Evolutionary conservation across 1,284 basidiomycete genomes (phyloP).

Genomic region (Hemileia vastatrix): DNA sequence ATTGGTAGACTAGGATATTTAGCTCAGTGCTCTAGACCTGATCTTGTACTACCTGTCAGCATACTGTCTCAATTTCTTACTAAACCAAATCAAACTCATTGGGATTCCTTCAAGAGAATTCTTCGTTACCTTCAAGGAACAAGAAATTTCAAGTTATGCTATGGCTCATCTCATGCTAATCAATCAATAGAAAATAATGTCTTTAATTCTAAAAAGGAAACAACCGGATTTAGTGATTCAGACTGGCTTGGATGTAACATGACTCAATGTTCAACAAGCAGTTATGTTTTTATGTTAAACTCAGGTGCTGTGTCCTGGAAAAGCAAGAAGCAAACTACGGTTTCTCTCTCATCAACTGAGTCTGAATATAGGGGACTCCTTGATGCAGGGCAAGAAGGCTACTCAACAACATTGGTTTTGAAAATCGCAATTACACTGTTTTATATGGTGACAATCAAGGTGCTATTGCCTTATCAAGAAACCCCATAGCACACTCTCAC

Average conservation of each 20-base stretch:
- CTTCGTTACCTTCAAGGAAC: not conserved
- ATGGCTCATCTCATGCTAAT: not conserved
- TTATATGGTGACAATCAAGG: not conserved
- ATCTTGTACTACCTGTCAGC: not conserved
- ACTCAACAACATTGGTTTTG: too few relatives aligned
- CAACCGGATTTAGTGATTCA: not conserved
- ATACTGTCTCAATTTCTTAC: not conserved
- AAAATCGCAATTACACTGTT: not conserved
- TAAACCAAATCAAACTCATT: not conserved
- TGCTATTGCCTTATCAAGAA: not conserved
- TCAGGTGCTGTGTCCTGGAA: slow-evolving; percentile 3
- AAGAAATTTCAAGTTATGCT: too few relatives aligned
- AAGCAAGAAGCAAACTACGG: not conserved
- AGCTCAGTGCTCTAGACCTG: not conserved
- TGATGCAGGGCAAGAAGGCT: too few relatives aligned
- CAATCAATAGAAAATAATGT: too few relatives aligned
- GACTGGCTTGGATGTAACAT: not conserved
- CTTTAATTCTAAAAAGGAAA: too few relatives aligned
- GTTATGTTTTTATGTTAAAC: not conserved
- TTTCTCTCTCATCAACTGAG: not conserved
- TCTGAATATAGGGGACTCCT: not conserved
- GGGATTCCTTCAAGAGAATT: not conserved
- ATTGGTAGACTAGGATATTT: not conserved
- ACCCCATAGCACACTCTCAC: not conserved
- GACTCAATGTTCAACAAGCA: not conserved